phyloP scores from a whole-genome alignment of 345 rosid genomes.

The Citrus cavaleriei region DNA sequence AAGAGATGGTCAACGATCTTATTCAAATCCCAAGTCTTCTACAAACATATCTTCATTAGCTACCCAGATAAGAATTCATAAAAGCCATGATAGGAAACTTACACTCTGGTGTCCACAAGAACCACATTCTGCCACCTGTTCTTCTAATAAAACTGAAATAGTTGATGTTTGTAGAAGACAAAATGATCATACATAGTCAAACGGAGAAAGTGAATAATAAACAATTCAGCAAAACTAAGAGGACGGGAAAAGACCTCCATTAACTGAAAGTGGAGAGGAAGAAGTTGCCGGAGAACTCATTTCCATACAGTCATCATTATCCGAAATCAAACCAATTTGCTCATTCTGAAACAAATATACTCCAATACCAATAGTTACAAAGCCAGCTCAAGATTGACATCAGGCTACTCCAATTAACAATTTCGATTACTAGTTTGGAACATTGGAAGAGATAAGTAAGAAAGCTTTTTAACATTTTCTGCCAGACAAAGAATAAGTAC shows the following conservation, averaged over 20 bases:
- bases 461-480: not conserved
- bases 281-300: constrained; percentile 15
- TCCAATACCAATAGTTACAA: constrained; percentile 13
- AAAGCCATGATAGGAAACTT: constrained; percentile 16
- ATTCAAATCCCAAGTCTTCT: not conserved
- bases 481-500: not conserved
- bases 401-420: not conserved
- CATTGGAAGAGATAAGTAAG: not conserved
- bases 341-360: constrained; percentile 32
- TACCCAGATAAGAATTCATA: not conserved
- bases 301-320: constrained; percentile 21
- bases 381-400: not conserved
- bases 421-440: not conserved
- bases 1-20: not conserved
- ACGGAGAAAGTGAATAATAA: constrained; percentile 6
- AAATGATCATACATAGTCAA: not conserved
- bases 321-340: constrained; percentile 15
- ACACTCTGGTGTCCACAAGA: constrained; percentile 34
- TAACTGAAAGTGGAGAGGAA: constrained; percentile 6
- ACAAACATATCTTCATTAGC: not conserved
- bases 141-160: constrained; percentile 25
- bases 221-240: not conserved
- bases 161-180: not conserved
- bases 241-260: constrained; percentile 16
- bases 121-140: constrained; percentile 20